Conservation (phyloP, 257 asterid species). For the Salvia splendens region DNA sequence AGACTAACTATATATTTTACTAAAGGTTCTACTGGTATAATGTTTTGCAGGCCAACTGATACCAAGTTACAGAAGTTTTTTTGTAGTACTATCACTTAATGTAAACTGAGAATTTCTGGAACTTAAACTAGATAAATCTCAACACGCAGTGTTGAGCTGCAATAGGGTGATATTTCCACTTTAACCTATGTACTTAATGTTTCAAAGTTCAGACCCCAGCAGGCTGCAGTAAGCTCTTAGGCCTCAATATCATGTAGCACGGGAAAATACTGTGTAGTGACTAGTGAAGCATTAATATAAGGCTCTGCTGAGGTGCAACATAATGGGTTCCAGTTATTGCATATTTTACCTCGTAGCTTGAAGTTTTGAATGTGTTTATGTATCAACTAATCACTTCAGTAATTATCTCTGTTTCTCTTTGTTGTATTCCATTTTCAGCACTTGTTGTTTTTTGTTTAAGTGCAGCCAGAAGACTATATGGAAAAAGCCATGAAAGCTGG, state of each 20-base stretch:
- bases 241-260: not conserved
- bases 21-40: not conserved
- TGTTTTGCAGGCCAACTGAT: not conserved
- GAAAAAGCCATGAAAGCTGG: slow-evolving; percentile 49
- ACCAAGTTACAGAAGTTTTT: too few species aligned
- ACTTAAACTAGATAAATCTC: not conserved
- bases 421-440: not conserved
- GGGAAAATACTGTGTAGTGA: not conserved
- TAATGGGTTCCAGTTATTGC: slow-evolving; percentile 22
- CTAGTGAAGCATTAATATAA: not conserved
- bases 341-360: not conserved
- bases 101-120: not conserved
- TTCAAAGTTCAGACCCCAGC: slow-evolving; percentile 6
- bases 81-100: not conserved
- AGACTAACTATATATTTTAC: slow-evolving; percentile 16
- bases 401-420: not conserved
- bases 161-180: not conserved
- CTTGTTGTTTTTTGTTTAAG: slow-evolving; percentile 7
- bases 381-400: slow-evolving; percentile 1
- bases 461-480: slow-evolving; percentile 49
- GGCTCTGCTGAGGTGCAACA: slow-evolving; percentile 3
- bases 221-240: not conserved
- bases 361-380: slow-evolving; percentile 12
- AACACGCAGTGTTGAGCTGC: not conserved
- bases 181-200: slow-evolving; percentile 5